A percentile compares a stretch with the other conserved stretches of the same genome.
Conservation (phyloP, 2,329 filamentous ascomycete genomes). For the Capronia coronata region DNA sequence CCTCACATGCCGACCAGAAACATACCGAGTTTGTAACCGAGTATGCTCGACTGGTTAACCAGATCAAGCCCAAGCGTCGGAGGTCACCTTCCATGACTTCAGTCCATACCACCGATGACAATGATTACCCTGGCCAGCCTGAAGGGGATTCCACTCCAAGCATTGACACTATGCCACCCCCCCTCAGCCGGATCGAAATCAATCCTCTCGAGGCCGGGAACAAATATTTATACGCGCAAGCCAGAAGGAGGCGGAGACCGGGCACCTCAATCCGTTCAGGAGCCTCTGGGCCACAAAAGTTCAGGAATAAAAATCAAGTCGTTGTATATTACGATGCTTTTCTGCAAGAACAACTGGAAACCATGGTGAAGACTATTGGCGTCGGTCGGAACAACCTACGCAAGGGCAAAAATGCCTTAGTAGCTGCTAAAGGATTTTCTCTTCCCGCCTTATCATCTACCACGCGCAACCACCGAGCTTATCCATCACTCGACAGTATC, state of each 20-base stretch:
- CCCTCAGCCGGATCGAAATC: constrained; percentile 14
- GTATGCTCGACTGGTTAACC: constrained; percentile 35
- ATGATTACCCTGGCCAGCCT: constrained; percentile 2
- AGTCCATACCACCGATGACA: constrained; percentile 32
- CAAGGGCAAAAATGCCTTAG: constrained; percentile 73
- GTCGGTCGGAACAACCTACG: constrained; percentile 75
- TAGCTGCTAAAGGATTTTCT: constrained; percentile 45
- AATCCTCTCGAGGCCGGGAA: constrained; percentile 26
- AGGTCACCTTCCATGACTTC: constrained; percentile 36
- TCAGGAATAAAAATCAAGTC: constrained; percentile 67
- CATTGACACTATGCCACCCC: constrained; percentile 6
- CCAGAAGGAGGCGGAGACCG: constrained; percentile 35
- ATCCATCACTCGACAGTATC: constrained; percentile 10
- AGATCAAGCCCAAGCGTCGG: constrained; percentile 37
- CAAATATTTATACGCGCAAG: constrained; percentile 29
- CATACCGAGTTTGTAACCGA: constrained; percentile 40
- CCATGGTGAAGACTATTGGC: constrained; percentile 74
- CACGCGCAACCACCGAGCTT: constrained; percentile 3
- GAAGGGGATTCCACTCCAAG: constrained; percentile 1
- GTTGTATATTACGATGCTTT: constrained; percentile 90
- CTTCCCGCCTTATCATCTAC: constrained; percentile 19
- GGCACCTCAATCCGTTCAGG: constrained; percentile 32
- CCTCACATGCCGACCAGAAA: constrained; percentile 36
- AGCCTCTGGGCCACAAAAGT: constrained; percentile 42
- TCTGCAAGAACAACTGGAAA: constrained; percentile 75